Evolutionary conservation across 2,329 filamentous ascomycete species (phyloP).

Genomic region (Pestalotiopsis fici): DNA sequence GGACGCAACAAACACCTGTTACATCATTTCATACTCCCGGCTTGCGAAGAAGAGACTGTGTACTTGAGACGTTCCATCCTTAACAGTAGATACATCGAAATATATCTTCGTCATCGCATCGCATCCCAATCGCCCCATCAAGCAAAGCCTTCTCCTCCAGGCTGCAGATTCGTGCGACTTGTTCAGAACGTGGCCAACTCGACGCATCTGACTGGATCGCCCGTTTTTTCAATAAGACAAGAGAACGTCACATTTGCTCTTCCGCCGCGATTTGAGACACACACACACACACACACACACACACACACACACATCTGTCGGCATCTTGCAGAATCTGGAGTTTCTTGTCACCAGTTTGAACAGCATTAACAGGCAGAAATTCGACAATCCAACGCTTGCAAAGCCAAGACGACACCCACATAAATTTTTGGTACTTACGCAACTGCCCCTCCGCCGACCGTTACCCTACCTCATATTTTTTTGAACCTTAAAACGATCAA

Average conservation of each 20-base stretch:
- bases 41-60: neutral
- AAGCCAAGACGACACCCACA: neutral
- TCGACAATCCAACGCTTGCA: neutral
- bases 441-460: neutral
- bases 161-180: neutral
- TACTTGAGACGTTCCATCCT: neutral
- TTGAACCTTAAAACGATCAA: neutral
- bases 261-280: neutral
- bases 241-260: constrained; percentile 2
- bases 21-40: neutral
- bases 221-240: neutral
- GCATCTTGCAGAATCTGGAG: constrained; percentile 5
- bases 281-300: neutral
- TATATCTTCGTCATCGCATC: neutral
- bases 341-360: neutral
- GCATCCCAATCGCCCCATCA: neutral
- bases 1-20: neutral
- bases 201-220: constrained; percentile 8
- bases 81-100: neutral
- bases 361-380: constrained; percentile 5
- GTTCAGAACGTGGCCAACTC: constrained; percentile 3
- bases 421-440: neutral
- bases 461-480: neutral
- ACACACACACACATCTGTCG: neutral
- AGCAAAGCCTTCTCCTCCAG: neutral